Evolutionary conservation across 257 asterid species (phyloP).

Genomic region (Solanum lignicaule): DNA sequence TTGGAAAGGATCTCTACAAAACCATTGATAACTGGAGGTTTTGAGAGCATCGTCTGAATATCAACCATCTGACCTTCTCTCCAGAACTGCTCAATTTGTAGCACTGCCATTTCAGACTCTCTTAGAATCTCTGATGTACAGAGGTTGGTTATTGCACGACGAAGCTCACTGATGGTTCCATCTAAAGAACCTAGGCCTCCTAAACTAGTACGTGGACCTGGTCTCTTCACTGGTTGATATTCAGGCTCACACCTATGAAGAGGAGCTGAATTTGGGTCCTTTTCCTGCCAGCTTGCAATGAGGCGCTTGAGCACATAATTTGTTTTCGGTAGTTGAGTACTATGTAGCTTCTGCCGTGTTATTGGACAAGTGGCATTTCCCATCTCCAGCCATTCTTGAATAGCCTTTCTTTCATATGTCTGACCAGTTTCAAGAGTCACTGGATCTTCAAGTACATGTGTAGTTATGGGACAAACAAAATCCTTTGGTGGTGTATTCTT

Average conservation of each 20-base stretch:
- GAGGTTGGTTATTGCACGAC: constrained; percentile 37
- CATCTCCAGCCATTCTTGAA: constrained; percentile 73
- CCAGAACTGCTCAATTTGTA: constrained; percentile 44
- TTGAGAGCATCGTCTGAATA: constrained; percentile 35
- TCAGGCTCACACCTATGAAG: constrained; percentile 4
- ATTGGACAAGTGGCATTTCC: constrained; percentile 75
- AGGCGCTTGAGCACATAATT: constrained; percentile 80
- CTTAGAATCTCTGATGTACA: constrained; percentile 56
- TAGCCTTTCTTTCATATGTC: constrained; percentile 66
- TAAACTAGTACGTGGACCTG: constrained; percentile 40
- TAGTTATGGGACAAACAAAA: constrained; percentile 79
- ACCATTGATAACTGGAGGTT: constrained; percentile 57
- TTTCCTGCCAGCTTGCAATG: constrained; percentile 68
- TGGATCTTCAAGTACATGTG: constrained; percentile 63
- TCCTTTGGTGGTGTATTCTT: constrained; percentile 57
- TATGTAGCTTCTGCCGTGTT: constrained; percentile 57
- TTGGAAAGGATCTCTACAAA: constrained; percentile 63
- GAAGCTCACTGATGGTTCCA: constrained; percentile 38
- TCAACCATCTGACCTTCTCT: constrained; percentile 16
- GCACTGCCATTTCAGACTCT: constrained; percentile 60
- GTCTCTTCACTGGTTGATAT: constrained; percentile 5
- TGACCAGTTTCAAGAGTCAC: constrained; percentile 87
- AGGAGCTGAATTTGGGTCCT: constrained; percentile 11
- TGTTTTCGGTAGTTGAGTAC: constrained; percentile 51
- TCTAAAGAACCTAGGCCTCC: constrained; percentile 39